Evolutionary conservation across 345 rosid species (phyloP).

Genomic region (Psidium guajava): DNA sequence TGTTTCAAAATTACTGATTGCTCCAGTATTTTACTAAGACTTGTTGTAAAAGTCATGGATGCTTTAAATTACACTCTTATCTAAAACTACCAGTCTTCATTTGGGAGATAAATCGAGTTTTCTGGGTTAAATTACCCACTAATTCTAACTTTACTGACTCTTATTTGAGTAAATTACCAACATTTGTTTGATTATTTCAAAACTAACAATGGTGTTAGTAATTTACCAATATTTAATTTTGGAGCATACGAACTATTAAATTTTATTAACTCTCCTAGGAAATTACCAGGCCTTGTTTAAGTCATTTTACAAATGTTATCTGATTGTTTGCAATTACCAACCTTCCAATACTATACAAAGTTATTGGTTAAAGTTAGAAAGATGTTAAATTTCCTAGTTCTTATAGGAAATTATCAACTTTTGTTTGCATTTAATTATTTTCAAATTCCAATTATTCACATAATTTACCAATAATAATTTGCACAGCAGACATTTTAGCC

Average conservation of each 20-base stretch:
- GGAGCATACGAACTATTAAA: background rate
- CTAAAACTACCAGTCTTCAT: background rate
- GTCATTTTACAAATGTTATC: background rate
- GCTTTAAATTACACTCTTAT: background rate
- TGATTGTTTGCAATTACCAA: background rate
- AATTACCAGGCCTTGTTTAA: background rate
- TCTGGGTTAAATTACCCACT: background rate
- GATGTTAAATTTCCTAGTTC: background rate
- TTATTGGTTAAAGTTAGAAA: background rate
- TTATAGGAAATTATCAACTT: background rate
- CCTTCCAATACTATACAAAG: background rate
- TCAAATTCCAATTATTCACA: background rate
- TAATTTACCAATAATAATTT: background rate
- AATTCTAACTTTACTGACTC: background rate
- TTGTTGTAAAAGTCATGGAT: background rate
- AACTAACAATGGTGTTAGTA: too few species aligned
- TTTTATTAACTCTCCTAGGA: background rate
- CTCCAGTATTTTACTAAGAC: background rate
- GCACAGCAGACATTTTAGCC: background rate
- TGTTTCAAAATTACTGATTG: background rate
- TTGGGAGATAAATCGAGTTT: background rate
- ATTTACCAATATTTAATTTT: background rate
- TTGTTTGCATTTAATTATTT: background rate
- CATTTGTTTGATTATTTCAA: background rate
- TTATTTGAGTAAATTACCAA: background rate